Conservation (phyloP, 345 rosid species). For the Lenwebbia sp. region DNA sequence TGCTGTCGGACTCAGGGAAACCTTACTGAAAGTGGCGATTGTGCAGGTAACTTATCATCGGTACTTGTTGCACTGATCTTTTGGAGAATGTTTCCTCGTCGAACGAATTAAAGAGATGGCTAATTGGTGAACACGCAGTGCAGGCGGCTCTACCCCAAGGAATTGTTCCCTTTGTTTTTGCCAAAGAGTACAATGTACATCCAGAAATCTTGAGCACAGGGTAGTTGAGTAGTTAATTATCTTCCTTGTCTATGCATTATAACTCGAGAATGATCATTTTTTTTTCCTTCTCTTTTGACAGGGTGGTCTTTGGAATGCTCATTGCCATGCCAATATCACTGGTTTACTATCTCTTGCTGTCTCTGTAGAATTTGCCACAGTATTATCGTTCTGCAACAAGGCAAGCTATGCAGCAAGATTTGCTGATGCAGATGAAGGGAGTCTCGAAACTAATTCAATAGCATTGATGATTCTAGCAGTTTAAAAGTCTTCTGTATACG, state of each 20-base stretch:
- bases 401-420: background rate
- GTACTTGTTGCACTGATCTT: background rate
- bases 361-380: slow-evolving; percentile 20
- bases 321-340: slow-evolving; percentile 65
- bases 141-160: slow-evolving; percentile 97
- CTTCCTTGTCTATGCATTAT: background rate
- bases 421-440: background rate
- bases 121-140: background rate
- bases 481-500: background rate
- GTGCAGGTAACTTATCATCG: slow-evolving; percentile 40
- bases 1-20: slow-evolving; percentile 33
- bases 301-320: slow-evolving; percentile 77
- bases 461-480: background rate
- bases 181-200: slow-evolving; percentile 76
- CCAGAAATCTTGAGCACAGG: slow-evolving; percentile 74
- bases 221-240: slow-evolving; percentile 13
- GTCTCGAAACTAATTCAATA: background rate
- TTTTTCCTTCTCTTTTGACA: slow-evolving; percentile 10
- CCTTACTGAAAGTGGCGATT: slow-evolving; percentile 41
- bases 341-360: slow-evolving; percentile 64
- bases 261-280: background rate
- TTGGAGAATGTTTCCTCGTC: background rate
- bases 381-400: background rate
- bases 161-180: slow-evolving; percentile 80
- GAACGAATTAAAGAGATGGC: background rate